Base-by-base conservation (phyloP, 2,329 filamentous ascomycete genomes). In the Fusarium chlamydosporum region DNA sequence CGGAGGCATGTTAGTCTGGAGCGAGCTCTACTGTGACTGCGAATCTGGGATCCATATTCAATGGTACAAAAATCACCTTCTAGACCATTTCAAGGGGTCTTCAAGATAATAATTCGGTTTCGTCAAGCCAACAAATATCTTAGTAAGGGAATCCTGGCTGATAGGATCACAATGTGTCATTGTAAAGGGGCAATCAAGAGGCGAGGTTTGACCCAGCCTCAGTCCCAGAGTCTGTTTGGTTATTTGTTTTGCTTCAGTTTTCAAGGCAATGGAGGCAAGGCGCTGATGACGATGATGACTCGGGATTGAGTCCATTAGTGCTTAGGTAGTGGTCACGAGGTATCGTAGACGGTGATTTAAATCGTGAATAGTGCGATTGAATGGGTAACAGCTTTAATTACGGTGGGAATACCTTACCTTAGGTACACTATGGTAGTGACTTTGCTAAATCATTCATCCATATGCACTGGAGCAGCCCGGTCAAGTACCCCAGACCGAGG, bases 401-500 rank as follows among this genome's bases (percentile, higher is more conserved):
- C 34, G 16, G 47, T 40, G 34, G n/a, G 20, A 23, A 23, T 23
- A n/a, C n/a, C n/a, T n/a, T n/a, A n/a, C n/a, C n/a, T n/a, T n/a
- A n/a, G n/a, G n/a, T n/a, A 23, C 23, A 23, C 11, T 20, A 26
- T 20, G 38, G 23, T 40, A 40, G 47, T 38, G 23, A 27, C 16
- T 38, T 38, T 40, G 47, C 23, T 35, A 47, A 61, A 50, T 27
- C 29, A 51, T 50, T 45, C 35, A 46, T 42, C 33, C 41, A 20
- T 27, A 57, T 55, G 48, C 35, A 31, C 62, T 62, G 41, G 56
- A 48, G 23, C 23, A 48, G 23, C 23, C 23, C 23, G 47, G 60
- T 38, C 51, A 27, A 34, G 48, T 67, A 72, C 72, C 72, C 72
- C 67, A 66, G 71, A 74, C 67, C 62, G 31, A 56, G 52, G 43